These are phyloP conservation scores for Colletotrichum navitas DNA, from an alignment of 2,329 filamentous ascomycete genomes.

Conservation along the genomic window DNA sequence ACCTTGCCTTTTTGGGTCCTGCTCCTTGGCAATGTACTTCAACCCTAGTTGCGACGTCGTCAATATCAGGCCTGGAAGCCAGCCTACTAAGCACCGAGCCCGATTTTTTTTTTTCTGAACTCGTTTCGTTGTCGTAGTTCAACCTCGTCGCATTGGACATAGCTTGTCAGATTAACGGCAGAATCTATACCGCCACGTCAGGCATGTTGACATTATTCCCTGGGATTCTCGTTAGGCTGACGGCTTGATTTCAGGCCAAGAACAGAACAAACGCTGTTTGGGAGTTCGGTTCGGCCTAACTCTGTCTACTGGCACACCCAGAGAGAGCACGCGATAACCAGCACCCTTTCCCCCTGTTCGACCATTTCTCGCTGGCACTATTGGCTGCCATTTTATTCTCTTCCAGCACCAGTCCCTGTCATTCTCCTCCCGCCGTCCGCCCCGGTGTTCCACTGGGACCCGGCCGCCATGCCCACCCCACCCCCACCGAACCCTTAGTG, in stretches of 20 bases:
- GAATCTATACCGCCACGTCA: conserved; percentile 9
- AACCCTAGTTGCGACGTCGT: neutral
- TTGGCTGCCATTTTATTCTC: neutral
- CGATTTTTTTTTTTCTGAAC: neutral
- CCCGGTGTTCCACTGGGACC: conserved; percentile 3
- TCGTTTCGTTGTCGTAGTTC: neutral
- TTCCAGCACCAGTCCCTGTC: conserved; percentile 13
- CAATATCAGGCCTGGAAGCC: neutral
- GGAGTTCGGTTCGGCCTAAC: conserved; percentile 1
- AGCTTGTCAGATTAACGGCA: neutral
- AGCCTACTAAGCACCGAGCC: neutral
- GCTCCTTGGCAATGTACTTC: neutral
- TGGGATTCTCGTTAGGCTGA: neutral
- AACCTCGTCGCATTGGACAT: neutral
- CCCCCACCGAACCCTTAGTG: conserved; percentile 26
- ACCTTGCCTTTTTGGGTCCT: neutral
- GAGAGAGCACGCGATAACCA: conserved; percentile 14
- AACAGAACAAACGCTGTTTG: neutral
- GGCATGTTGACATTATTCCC: conserved; percentile 3
- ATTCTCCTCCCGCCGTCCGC: conserved; percentile 11
- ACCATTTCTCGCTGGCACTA: neutral
- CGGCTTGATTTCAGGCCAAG: neutral
- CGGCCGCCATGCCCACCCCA: neutral
- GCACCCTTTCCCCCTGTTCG: neutral
- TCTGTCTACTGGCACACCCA: neutral